phyloP scores from a whole-genome alignment of 2,329 filamentous ascomycete genomes.

The Thelonectria discophora region DNA sequence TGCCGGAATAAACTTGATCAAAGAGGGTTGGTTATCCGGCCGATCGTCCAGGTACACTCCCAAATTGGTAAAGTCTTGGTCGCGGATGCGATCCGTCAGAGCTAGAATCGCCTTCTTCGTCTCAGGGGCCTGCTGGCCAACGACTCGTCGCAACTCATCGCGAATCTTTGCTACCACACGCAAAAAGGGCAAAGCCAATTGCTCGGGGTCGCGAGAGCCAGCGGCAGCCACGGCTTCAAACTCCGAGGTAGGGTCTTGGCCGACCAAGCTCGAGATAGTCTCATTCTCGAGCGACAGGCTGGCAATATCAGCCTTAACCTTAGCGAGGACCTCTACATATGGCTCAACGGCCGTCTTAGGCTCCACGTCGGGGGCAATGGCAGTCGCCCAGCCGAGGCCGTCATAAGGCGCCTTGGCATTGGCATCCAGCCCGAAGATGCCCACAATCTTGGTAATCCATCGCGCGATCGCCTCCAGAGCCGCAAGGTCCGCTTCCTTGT shows the following conservation, averaged over 20 bases:
- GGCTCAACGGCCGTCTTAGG: conserved; percentile 57
- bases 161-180: conserved; percentile 65
- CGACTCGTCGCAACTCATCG: conserved; percentile 68
- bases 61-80: conserved; percentile 81
- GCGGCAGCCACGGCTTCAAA: conserved; percentile 55
- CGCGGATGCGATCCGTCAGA: conserved; percentile 82
- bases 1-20: conserved; percentile 73
- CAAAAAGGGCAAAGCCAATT: conserved; percentile 64
- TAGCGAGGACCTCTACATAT: conserved; percentile 56
- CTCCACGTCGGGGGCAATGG: conserved; percentile 52
- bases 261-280: conserved; percentile 53
- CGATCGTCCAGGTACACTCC: conserved; percentile 91
- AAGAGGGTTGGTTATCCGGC: conserved; percentile 69
- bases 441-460: conserved; percentile 85
- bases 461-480: conserved; percentile 68
- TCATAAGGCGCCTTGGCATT: conserved; percentile 64
- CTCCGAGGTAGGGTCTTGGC: conserved; percentile 55
- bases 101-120: conserved; percentile 76
- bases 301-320: conserved; percentile 57
- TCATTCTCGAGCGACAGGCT: conserved; percentile 60
- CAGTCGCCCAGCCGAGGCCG: conserved; percentile 64
- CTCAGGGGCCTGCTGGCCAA: conserved; percentile 54
- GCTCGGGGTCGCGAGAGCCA: conserved; percentile 61
- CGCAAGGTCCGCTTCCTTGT: conserved; percentile 56
- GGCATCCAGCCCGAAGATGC: conserved; percentile 82